phyloP scores from a whole-genome alignment of 305 asterid species.

The Rubia balearica region DNA sequence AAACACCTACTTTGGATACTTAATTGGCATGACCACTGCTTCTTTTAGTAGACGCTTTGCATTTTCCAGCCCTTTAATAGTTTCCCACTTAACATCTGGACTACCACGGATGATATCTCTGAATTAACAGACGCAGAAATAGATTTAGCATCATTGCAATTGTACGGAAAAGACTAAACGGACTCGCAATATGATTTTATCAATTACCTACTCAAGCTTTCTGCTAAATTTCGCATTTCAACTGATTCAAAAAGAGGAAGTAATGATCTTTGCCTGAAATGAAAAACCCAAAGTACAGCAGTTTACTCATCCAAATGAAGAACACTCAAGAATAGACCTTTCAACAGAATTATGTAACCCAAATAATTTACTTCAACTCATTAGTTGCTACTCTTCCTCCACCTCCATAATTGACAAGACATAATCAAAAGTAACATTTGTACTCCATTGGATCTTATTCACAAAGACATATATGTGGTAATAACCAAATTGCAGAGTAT shows the following conservation, averaged over 20 bases:
- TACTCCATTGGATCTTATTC: too few species aligned
- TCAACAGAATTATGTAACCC: neutral
- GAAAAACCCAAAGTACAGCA: conserved; percentile 17
- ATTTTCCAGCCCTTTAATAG: conserved; percentile 82
- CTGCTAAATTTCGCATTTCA: conserved; percentile 83
- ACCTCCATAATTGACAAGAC: neutral
- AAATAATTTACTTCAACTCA: neutral
- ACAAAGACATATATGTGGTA: neutral
- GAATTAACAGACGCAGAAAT: conserved; percentile 20
- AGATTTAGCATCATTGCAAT: conserved; percentile 10
- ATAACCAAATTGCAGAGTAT: neutral
- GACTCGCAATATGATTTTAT: neutral
- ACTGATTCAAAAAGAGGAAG: conserved; percentile 92
- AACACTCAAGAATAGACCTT: neutral
- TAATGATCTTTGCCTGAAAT: conserved; percentile 65
- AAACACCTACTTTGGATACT: conserved; percentile 69
- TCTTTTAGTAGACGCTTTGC: conserved; percentile 88
- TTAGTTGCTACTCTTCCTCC: neutral
- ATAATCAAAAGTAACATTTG: neutral
- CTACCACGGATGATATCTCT: conserved; percentile 92
- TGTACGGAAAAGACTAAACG: neutral
- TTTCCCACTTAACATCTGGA: conserved; percentile 91
- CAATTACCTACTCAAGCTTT: conserved; percentile 81
- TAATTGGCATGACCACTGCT: conserved; percentile 97
- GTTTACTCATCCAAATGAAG: conserved; percentile 6